These are phyloP conservation scores for Perilla frutescens DNA, from an alignment of 257 asterid genomes.

Conservation along the genomic window DNA sequence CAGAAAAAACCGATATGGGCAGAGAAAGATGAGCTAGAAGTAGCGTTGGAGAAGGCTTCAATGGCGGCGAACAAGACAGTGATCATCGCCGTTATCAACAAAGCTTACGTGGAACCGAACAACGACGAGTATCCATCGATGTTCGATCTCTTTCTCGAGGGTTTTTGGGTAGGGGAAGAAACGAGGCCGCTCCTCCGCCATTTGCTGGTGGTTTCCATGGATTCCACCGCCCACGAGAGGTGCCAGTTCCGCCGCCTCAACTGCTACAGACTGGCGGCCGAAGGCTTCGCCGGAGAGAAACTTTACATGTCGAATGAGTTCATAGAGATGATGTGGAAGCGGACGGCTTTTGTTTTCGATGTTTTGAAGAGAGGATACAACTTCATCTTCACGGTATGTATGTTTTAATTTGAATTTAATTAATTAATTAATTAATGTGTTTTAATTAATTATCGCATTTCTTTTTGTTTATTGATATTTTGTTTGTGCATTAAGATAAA, in stretches of 20 bases:
- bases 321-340: constrained; percentile 89
- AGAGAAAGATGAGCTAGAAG: constrained; percentile 19
- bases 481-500: too few relatives aligned
- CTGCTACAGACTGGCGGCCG: constrained; percentile 55
- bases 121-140: constrained; percentile 56
- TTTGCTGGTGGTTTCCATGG: constrained; percentile 70
- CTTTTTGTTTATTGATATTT: too few relatives aligned
- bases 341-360: constrained; percentile 58
- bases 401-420: too few relatives aligned
- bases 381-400: constrained; percentile 75
- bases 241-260: constrained; percentile 63
- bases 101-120: constrained; percentile 68
- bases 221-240: constrained; percentile 59
- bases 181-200: constrained; percentile 52
- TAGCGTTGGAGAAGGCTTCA: constrained; percentile 60
- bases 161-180: constrained; percentile 77
- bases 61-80: constrained; percentile 55
- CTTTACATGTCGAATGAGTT: constrained; percentile 65
- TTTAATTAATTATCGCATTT: too few relatives aligned
- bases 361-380: constrained; percentile 68
- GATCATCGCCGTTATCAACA: constrained; percentile 64
- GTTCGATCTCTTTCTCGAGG: constrained; percentile 81
- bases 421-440: too few relatives aligned
- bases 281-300: constrained; percentile 60
- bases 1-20: neutral